Evolutionary conservation across 2,329 filamentous ascomycete species (phyloP).

Genomic region (Ophioceras dolichostomum): DNA sequence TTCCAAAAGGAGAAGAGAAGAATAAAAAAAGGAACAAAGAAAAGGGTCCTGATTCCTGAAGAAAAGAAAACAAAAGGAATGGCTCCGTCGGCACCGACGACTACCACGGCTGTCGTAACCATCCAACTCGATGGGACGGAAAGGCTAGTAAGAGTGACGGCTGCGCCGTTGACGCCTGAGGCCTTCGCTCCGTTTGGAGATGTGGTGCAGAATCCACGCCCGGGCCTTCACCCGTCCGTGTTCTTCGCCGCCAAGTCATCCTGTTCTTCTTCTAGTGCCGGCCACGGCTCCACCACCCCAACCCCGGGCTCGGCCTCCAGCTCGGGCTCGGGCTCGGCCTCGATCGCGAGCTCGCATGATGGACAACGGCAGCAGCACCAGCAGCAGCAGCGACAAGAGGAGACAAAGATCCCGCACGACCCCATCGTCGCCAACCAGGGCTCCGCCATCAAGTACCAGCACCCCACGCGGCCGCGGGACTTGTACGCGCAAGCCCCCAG

Average conservation of each 20-base stretch:
- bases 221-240: slow-evolving; percentile 37
- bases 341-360: too few relatives aligned
- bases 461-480: slow-evolving; percentile 63
- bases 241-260: slow-evolving; percentile 8
- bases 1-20: background rate
- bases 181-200: slow-evolving; percentile 73
- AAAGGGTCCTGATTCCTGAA: too few relatives aligned
- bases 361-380: background rate
- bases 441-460: slow-evolving; percentile 73
- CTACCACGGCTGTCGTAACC: too few relatives aligned
- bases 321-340: too few relatives aligned
- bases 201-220: slow-evolving; percentile 63
- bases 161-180: slow-evolving; percentile 53
- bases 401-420: slow-evolving; percentile 23
- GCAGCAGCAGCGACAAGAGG: background rate
- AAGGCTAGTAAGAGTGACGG: slow-evolving; percentile 13
- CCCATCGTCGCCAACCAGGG: slow-evolving; percentile 68
- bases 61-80: too few relatives aligned
- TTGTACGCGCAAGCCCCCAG: slow-evolving; percentile 57
- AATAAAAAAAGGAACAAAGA: background rate
- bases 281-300: slow-evolving; percentile 5
- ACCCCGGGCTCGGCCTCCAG: background rate
- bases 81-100: too few relatives aligned
- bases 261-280: too few relatives aligned
- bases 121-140: background rate